Evolutionary conservation across 495 filamentous ascomycete species (phyloP).

Genomic region (Trichoderma reesei): DNA sequence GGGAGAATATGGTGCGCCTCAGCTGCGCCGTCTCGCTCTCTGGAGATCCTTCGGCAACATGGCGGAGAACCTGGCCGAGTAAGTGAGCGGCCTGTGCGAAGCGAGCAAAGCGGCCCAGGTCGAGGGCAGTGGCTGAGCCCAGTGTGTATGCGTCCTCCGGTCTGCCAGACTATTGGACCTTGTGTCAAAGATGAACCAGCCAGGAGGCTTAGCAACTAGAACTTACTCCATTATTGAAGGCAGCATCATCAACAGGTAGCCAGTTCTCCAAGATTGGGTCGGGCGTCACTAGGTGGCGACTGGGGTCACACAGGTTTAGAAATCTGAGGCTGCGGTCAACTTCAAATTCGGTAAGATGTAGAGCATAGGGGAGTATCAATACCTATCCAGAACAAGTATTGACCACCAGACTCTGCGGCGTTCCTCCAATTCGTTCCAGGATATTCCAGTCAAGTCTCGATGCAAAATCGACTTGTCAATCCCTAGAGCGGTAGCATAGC

Average conservation of each 20-base stretch:
- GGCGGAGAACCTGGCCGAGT: background rate
- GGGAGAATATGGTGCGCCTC: background rate
- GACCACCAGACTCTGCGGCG: constrained; percentile 41
- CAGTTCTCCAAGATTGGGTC: constrained; percentile 29
- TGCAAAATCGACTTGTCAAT: constrained; percentile 19
- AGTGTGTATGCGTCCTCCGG: background rate
- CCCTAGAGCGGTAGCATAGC: constrained; percentile 38
- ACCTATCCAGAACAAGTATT: constrained; percentile 39
- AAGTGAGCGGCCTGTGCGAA: background rate
- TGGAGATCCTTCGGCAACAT: background rate
- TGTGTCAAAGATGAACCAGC: background rate
- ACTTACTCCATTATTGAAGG: constrained; percentile 15
- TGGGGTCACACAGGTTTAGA: background rate
- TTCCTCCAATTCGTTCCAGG: constrained; percentile 44
- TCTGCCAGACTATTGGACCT: background rate
- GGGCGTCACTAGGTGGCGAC: constrained; percentile 12
- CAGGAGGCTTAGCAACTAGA: background rate
- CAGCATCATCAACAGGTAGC: constrained; percentile 35
- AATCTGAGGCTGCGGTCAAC: constrained; percentile 17
- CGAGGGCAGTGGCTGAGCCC: background rate
- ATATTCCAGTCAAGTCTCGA: constrained; percentile 16
- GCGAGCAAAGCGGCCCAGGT: background rate
- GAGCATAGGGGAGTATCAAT: constrained; percentile 24
- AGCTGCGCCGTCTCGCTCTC: constrained; percentile 3
- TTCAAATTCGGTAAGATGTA: background rate